These are phyloP conservation scores for Geotrichum europaeum DNA, from an alignment of 1,139 yeast genomes.

Conservation along the genomic window DNA sequence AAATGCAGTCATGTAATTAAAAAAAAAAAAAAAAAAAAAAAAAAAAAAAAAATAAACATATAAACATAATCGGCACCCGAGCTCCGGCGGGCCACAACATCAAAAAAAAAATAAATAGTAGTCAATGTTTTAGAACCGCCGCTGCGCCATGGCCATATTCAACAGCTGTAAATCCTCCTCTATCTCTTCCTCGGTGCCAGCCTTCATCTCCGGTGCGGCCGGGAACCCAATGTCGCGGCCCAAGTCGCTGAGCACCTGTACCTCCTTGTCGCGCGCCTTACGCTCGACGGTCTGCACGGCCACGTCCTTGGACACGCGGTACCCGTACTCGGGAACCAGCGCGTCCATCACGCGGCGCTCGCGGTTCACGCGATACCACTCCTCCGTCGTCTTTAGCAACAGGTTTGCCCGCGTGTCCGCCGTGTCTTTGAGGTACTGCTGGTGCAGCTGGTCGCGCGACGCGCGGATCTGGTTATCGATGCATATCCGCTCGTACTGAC, in stretches of 20 bases:
- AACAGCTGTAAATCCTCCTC: constrained; percentile 26
- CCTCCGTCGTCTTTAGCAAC: constrained; percentile 69
- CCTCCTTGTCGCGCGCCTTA: constrained; percentile 49
- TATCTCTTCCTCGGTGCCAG: constrained; percentile 38
- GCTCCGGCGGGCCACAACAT: not conserved
- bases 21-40: not conserved
- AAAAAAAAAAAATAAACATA: not conserved
- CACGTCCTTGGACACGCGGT: constrained; percentile 30
- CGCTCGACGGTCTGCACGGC: constrained; percentile 48
- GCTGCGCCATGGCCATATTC: constrained; percentile 1
- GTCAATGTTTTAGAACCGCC: not conserved
- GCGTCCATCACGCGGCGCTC: constrained; percentile 84
- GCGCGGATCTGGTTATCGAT: constrained; percentile 79
- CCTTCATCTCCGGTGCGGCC: constrained; percentile 48
- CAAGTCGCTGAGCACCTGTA: constrained; percentile 53
- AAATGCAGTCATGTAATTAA: no score
- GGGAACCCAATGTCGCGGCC: constrained; percentile 58
- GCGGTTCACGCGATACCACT: constrained; percentile 88
- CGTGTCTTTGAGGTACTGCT: constrained; percentile 65
- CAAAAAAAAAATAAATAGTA: not conserved
- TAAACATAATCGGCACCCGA: not conserved
- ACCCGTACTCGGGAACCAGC: constrained; percentile 44
- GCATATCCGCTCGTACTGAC: constrained; percentile 67
- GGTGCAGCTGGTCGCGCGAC: constrained; percentile 73
- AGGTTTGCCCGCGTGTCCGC: constrained; percentile 63